Conservation (phyloP, 306 rosid species). For the Quillaja saponaria region DNA sequence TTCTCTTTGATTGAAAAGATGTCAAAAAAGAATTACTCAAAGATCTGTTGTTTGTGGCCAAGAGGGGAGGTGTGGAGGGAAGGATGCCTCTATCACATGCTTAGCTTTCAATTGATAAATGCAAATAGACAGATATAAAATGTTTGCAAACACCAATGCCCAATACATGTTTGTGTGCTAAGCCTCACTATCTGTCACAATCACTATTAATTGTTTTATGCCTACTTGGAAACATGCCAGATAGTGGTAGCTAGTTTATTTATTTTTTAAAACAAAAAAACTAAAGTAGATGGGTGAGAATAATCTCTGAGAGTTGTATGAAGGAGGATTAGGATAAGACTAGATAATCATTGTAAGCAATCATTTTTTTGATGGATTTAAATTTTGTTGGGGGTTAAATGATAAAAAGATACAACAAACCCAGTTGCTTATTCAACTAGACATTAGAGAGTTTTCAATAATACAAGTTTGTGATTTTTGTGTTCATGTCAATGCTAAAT, state of each 20-base stretch:
- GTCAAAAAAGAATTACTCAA: not conserved
- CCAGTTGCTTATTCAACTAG: too few relatives aligned
- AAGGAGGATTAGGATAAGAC: too few relatives aligned
- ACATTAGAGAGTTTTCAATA: too few relatives aligned
- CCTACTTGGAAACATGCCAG: constrained; percentile 7
- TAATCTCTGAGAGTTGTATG: too few relatives aligned
- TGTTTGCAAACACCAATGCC: not conserved
- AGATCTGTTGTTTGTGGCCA: not conserved
- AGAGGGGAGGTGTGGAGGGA: not conserved
- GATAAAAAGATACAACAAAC: too few relatives aligned
- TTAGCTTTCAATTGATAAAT: not conserved
- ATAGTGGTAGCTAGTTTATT: constrained; percentile 13
- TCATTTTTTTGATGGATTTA: too few relatives aligned
- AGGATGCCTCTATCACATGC: constrained; percentile 10
- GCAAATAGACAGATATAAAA: constrained; percentile 7
- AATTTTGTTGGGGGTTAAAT: too few relatives aligned
- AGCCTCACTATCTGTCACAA: constrained; percentile 8
- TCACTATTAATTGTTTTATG: constrained; percentile 9
- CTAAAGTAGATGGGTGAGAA: too few relatives aligned
- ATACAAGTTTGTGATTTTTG: too few relatives aligned
- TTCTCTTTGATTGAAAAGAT: constrained; percentile 13
- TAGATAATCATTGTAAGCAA: too few relatives aligned
- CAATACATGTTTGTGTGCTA: not conserved
- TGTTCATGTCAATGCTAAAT: too few relatives aligned
- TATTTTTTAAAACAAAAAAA: too few relatives aligned